These are phyloP conservation scores for Pezicula neosporulosa DNA, from an alignment of 2,329 filamentous ascomycete genomes.

Conservation along the genomic window DNA sequence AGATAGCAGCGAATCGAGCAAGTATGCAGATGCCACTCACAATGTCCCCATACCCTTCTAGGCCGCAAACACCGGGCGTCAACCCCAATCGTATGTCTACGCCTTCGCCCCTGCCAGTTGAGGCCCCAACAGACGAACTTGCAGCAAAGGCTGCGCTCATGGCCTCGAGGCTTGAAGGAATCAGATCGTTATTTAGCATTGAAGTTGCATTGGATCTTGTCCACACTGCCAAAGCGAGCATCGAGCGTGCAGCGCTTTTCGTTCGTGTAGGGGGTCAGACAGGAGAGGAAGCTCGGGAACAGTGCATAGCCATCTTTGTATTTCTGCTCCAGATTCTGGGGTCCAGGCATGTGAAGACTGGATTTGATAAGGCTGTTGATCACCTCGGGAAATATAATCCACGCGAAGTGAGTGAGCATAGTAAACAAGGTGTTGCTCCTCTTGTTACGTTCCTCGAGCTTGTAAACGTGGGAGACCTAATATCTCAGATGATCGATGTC, in stretches of 20 bases:
- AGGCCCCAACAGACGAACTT: slow-evolving; percentile 84
- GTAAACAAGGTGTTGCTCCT: slow-evolving; percentile 70
- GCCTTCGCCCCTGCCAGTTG: slow-evolving; percentile 42
- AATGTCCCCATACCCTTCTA: slow-evolving; percentile 31
- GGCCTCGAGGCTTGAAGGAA: slow-evolving; percentile 90
- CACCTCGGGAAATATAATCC: slow-evolving; percentile 92
- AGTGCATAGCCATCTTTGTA: slow-evolving; percentile 89
- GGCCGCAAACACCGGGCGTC: slow-evolving; percentile 46
- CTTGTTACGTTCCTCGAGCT: slow-evolving; percentile 95
- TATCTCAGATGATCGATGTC: slow-evolving; percentile 98
- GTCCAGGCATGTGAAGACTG: slow-evolving; percentile 81
- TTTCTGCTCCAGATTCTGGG: slow-evolving; percentile 80
- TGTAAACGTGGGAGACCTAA: slow-evolving; percentile 96
- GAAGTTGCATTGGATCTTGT: slow-evolving; percentile 90
- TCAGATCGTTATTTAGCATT: slow-evolving; percentile 92
- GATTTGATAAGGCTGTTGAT: slow-evolving; percentile 87
- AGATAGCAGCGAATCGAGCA: slow-evolving; percentile 14
- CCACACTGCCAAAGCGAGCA: slow-evolving; percentile 80
- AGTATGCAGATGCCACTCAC: slow-evolving; percentile 25
- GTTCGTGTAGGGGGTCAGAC: slow-evolving; percentile 75
- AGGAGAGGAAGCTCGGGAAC: slow-evolving; percentile 79
- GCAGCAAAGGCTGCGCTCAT: slow-evolving; percentile 98
- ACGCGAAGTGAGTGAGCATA: slow-evolving; percentile 69
- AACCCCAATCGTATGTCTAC: slow-evolving; percentile 23
- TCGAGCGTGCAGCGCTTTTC: slow-evolving; percentile 83